These are phyloP conservation scores for Amanita rubescens DNA, from an alignment of 768 basidiomycete species.

Conservation along the genomic window DNA sequence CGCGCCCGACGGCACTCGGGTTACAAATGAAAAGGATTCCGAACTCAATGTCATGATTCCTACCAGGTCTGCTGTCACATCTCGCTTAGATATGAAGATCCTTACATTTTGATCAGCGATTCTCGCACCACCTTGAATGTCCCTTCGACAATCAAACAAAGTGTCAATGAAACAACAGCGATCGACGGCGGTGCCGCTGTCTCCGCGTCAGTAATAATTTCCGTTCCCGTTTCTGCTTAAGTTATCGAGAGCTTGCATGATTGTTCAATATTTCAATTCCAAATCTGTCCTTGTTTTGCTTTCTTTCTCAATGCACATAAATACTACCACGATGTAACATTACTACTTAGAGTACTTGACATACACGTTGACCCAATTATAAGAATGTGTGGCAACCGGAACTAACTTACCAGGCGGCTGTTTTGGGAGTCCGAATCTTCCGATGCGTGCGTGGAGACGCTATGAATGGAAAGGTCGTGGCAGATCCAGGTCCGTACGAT, in stretches of 20 bases:
- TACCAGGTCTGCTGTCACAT: background rate
- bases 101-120: background rate
- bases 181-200: background rate
- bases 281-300: background rate
- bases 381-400: no score
- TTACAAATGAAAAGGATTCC: conserved; percentile 7
- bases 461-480: no score
- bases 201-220: background rate
- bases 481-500: no score
- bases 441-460: no score
- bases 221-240: conserved; percentile 2
- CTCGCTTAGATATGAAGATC: background rate
- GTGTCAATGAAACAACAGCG: background rate
- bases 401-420: no score
- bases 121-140: background rate
- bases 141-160: background rate
- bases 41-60: background rate
- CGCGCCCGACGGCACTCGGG: conserved; percentile 46
- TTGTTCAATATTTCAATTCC: no score
- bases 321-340: no score
- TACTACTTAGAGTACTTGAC: no score
- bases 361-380: no score
- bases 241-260: background rate
- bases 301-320: background rate
- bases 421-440: no score